phyloP scores from a whole-genome alignment of 805 yeast genomes.

The Torulaspora gathmanii region DNA sequence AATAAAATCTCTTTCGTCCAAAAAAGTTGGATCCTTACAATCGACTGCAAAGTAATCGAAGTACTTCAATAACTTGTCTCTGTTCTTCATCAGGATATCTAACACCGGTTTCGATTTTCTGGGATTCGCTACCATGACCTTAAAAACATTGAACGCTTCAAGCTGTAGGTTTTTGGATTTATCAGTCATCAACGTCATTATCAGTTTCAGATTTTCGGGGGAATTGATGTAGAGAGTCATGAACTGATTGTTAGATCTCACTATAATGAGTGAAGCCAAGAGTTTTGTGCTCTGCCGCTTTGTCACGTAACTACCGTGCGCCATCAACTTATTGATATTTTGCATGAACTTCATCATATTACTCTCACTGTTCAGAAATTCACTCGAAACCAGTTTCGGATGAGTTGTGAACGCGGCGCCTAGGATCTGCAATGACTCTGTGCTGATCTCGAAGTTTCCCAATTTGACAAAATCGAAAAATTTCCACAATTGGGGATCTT shows the following conservation, averaged over 20 bases:
- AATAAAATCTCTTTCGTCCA: conserved; percentile 78
- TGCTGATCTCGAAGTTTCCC: conserved; percentile 81
- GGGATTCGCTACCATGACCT: conserved; percentile 95
- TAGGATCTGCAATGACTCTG: conserved; percentile 80
- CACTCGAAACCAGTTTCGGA: conserved; percentile 56
- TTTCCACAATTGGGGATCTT: conserved; percentile 68
- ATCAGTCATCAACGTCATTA: conserved; percentile 83
- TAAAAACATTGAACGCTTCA: conserved; percentile 91
- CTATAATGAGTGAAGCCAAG: conserved; percentile 64
- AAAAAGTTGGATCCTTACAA: conserved; percentile 55
- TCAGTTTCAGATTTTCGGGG: conserved; percentile 75
- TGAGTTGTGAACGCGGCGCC: conserved; percentile 66
- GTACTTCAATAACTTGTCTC: conserved; percentile 67
- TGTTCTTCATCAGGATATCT: conserved; percentile 80
- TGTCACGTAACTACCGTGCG: conserved; percentile 81
- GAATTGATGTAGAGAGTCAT: conserved; percentile 75
- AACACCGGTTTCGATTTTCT: conserved; percentile 71
- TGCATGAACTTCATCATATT: conserved; percentile 57
- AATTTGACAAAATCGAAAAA: conserved; percentile 72
- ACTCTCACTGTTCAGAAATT: conserved; percentile 50
- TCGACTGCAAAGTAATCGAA: conserved; percentile 58
- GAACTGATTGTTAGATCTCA: conserved; percentile 63
- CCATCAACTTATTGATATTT: conserved; percentile 63
- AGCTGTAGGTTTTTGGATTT: conserved; percentile 82
- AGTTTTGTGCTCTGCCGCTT: conserved; percentile 84